Percentiles rank a stretch among this genome's conserved stretches.
Conservation (phyloP, 2,329 filamentous ascomycete species). For the Zalaria obscura region DNA sequence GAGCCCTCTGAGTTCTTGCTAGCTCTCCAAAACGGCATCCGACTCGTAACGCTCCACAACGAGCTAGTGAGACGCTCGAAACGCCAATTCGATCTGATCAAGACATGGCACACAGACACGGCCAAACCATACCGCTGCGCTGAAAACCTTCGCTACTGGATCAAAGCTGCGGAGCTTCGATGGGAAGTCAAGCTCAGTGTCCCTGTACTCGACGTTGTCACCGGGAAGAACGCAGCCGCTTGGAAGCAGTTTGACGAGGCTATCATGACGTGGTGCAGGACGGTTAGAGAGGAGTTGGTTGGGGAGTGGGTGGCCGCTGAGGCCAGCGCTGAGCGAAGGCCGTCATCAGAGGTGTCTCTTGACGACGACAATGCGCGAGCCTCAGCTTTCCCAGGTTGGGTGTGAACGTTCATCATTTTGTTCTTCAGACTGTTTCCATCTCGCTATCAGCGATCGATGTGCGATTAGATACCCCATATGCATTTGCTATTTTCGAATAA, state of each 20-base stretch:
- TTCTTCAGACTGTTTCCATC: not conserved
- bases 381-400: no score
- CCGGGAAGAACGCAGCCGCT: conserved; percentile 51
- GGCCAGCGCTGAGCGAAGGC: not conserved
- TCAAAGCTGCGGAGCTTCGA: conserved; percentile 85
- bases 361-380: no score
- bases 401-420: no score
- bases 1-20: conserved; percentile 59
- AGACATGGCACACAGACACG: conserved; percentile 79
- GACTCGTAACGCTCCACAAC: conserved; percentile 81
- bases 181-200: conserved; percentile 79
- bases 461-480: no score
- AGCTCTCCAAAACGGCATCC: conserved; percentile 62
- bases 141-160: conserved; percentile 91
- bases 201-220: conserved; percentile 76
- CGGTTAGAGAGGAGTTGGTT: conserved; percentile 70
- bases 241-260: conserved; percentile 78
- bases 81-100: conserved; percentile 78
- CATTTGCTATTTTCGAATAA: no score
- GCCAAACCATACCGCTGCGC: conserved; percentile 86
- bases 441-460: not conserved
- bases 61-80: conserved; percentile 71
- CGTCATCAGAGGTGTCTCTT: not conserved
- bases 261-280: conserved; percentile 68
- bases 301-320: conserved; percentile 44